Conservation (phyloP, 257 asterid genomes). For the Solanum pennellii region DNA sequence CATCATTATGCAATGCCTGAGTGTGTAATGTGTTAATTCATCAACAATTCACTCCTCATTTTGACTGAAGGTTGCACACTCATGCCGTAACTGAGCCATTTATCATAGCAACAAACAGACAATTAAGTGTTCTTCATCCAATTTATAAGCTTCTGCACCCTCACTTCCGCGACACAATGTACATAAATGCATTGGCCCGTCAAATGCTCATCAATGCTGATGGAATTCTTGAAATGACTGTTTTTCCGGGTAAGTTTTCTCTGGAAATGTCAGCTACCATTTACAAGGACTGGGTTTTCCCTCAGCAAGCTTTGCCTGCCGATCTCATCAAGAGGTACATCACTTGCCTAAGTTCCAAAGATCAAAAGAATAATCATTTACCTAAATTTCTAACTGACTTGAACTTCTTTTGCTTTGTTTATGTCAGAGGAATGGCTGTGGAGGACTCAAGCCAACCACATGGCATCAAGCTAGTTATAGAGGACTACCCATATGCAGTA, state of each 20-base stretch:
- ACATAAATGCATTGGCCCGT: slow-evolving; percentile 21
- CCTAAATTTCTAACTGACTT: neutral
- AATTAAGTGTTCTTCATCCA: slow-evolving; percentile 18
- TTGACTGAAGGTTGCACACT: slow-evolving; percentile 11
- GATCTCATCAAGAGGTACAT: neutral
- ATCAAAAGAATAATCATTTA: slow-evolving; percentile 7
- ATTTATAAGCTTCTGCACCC: slow-evolving; percentile 21
- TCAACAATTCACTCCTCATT: neutral
- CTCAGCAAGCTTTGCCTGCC: slow-evolving; percentile 12
- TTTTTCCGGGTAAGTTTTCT: slow-evolving; percentile 12
- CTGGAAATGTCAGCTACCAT: slow-evolving; percentile 17
- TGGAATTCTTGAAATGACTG: slow-evolving; percentile 10
- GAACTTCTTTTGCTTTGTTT: neutral
- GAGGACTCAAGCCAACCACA: slow-evolving; percentile 45
- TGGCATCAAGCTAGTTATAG: slow-evolving; percentile 52
- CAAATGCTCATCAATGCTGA: slow-evolving; percentile 15
- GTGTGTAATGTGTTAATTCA: neutral
- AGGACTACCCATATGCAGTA: slow-evolving; percentile 80
- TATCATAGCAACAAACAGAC: slow-evolving; percentile 25
- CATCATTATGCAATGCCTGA: neutral
- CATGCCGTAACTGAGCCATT: slow-evolving; percentile 22
- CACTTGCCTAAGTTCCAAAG: neutral
- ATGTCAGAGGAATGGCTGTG: neutral
- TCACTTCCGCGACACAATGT: slow-evolving; percentile 27
- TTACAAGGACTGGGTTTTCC: slow-evolving; percentile 21